Evolutionary conservation across 179 eudicot genomes (phyloP).

Genomic region (Silene vulgaris): DNA sequence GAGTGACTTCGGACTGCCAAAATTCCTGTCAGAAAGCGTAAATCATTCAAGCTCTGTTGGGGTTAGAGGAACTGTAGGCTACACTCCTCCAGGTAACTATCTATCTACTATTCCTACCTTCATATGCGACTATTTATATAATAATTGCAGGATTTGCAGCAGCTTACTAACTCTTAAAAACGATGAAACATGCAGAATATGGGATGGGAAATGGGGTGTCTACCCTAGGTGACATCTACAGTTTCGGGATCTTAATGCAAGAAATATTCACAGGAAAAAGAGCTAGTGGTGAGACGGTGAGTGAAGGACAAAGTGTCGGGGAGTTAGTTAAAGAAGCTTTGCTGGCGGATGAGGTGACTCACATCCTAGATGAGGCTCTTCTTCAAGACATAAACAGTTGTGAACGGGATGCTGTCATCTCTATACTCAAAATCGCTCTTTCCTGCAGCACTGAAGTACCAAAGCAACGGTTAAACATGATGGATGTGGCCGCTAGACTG

Average conservation of each 20-base stretch:
- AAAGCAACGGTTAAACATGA: conserved; percentile 20
- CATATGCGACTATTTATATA: not conserved
- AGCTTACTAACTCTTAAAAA: not conserved
- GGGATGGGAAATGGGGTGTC: conserved; percentile 19
- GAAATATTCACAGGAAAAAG: conserved; percentile 25
- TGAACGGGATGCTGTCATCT: not conserved
- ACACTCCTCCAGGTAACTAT: conserved; percentile 32
- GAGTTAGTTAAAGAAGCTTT: conserved; percentile 13
- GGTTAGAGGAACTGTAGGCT: conserved; percentile 28
- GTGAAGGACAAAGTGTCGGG: conserved; percentile 6
- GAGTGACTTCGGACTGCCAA: conserved; percentile 31
- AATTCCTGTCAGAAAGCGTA: conserved; percentile 11
- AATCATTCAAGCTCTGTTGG: conserved; percentile 22
- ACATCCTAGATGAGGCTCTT: conserved; percentile 4
- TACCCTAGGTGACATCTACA: conserved; percentile 18
- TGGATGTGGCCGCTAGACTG: conserved; percentile 3
- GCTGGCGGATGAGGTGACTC: conserved; percentile 14
- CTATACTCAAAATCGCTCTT: not conserved
- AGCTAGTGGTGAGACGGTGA: conserved; percentile 20
- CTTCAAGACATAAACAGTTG: not conserved
- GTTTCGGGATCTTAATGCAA: conserved; percentile 20
- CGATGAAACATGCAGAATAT: conserved; percentile 6
- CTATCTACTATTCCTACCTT: not conserved
- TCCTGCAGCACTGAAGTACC: conserved; percentile 14
- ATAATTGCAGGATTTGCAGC: not conserved